phyloP scores from a whole-genome alignment of 192 early-diverging fungal genomes.

The Dimargaris verticillata region DNA sequence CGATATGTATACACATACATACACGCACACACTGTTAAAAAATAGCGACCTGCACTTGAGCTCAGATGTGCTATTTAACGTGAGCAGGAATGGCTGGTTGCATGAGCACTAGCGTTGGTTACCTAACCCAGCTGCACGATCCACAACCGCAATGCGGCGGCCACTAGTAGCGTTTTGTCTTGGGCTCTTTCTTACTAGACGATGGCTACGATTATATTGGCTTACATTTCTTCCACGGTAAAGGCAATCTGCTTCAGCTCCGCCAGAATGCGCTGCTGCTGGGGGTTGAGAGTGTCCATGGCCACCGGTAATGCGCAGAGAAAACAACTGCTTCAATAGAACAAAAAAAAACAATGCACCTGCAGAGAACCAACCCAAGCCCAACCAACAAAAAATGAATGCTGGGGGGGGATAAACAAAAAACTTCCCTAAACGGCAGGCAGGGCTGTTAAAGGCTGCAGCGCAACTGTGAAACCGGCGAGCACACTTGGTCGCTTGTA shows the following conservation, averaged over 20 bases:
- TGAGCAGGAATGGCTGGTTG: neutral
- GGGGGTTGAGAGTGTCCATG: neutral
- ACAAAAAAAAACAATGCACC: neutral
- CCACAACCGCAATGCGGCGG: neutral
- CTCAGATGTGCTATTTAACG: neutral
- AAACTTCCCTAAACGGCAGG: neutral
- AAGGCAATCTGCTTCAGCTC: neutral
- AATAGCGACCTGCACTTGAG: no score
- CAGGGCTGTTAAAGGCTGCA: no score
- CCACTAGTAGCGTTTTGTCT: neutral
- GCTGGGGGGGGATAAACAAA: neutral
- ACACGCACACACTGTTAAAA: neutral
- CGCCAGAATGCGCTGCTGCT: neutral
- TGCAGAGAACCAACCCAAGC: neutral
- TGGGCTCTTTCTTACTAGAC: neutral
- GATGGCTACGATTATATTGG: neutral
- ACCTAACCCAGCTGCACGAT: neutral
- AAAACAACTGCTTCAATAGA: neutral
- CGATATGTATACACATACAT: no score
- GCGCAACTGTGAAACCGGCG: no score
- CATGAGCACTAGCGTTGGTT: neutral
- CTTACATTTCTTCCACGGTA: constrained; percentile 5
- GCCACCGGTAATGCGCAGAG: neutral
- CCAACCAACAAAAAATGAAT: neutral
- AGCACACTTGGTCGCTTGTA: no score